These are phyloP conservation scores for Cucurbita ficifolia DNA, from an alignment of 306 rosid genomes.

Conservation along the genomic window DNA sequence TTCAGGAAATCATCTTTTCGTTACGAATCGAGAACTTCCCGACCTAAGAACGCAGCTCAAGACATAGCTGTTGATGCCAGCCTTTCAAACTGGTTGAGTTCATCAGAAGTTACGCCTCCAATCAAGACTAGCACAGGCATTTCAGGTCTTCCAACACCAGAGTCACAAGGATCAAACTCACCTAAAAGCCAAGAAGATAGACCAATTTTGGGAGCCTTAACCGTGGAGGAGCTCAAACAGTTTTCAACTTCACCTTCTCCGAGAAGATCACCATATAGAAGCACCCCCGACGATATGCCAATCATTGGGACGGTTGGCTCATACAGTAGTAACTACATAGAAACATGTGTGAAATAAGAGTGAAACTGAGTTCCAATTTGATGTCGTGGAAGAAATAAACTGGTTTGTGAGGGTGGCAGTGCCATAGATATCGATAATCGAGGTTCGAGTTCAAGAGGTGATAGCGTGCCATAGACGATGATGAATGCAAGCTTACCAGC, in stretches of 20 bases:
- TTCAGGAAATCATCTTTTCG: conserved; percentile 23
- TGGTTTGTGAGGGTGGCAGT: background rate
- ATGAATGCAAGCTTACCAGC: background rate
- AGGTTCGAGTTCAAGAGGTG: background rate
- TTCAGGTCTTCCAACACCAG: conserved; percentile 22
- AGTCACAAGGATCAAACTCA: conserved; percentile 50
- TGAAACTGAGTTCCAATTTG: background rate
- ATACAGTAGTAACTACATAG: conserved; percentile 49
- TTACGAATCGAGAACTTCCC: conserved; percentile 25
- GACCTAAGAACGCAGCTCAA: conserved; percentile 27
- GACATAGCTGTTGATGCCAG: conserved; percentile 74
- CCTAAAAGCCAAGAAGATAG: conserved; percentile 51
- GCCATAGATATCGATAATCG: background rate
- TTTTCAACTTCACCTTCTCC: conserved; percentile 58
- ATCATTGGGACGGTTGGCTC: conserved; percentile 76
- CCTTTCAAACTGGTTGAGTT: conserved; percentile 76
- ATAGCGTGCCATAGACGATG: background rate
- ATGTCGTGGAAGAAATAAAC: background rate
- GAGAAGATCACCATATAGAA: conserved; percentile 49
- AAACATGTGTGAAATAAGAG: background rate
- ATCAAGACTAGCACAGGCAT: conserved; percentile 19
- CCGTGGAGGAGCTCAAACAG: conserved; percentile 63
- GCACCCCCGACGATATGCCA: conserved; percentile 68
- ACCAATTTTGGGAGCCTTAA: conserved; percentile 80
- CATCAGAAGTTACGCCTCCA: conserved; percentile 32